These are phyloP conservation scores for Earliella scabrosa DNA, from an alignment of 1,284 basidiomycete genomes.

Conservation along the genomic window DNA sequence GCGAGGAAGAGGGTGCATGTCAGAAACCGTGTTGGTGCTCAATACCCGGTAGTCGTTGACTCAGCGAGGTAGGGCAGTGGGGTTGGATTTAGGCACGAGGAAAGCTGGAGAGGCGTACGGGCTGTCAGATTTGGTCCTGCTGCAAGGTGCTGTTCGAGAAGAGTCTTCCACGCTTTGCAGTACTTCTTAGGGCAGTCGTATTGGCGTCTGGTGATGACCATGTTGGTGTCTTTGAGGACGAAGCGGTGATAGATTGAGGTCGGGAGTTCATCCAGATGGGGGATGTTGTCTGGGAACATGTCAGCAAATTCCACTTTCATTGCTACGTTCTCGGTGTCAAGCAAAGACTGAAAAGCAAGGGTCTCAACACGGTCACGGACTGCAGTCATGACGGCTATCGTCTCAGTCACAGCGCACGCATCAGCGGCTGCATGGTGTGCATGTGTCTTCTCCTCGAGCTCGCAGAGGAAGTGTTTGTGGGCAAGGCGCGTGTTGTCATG, in stretches of 20 bases:
- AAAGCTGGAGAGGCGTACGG: conserved; percentile 39
- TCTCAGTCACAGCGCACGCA: not conserved
- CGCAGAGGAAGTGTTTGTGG: too few species aligned
- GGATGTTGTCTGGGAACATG: conserved; percentile 16
- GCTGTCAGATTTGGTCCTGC: conserved; percentile 4
- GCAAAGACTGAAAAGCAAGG: not conserved
- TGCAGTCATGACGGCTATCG: not conserved
- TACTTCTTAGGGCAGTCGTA: conserved; percentile 30
- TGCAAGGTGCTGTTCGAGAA: conserved; percentile 21
- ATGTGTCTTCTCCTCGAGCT: not conserved
- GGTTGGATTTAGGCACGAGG: conserved; percentile 43
- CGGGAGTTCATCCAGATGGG: conserved; percentile 22
- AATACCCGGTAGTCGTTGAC: conserved; percentile 44
- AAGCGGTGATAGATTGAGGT: conserved; percentile 23
- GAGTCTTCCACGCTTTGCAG: conserved; percentile 16
- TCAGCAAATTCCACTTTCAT: conserved; percentile 11
- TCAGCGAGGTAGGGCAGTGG: conserved; percentile 39
- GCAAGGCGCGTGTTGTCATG: too few species aligned
- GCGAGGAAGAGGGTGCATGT: conserved; percentile 40
- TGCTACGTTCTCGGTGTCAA: not conserved
- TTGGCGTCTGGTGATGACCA: conserved; percentile 15
- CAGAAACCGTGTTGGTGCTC: conserved; percentile 41
- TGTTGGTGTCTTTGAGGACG: conserved; percentile 22
- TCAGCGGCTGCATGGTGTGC: not conserved
- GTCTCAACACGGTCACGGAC: not conserved